These are phyloP conservation scores for Capsicum baccatum DNA, from an alignment of 257 asterid species.

Conservation along the genomic window DNA sequence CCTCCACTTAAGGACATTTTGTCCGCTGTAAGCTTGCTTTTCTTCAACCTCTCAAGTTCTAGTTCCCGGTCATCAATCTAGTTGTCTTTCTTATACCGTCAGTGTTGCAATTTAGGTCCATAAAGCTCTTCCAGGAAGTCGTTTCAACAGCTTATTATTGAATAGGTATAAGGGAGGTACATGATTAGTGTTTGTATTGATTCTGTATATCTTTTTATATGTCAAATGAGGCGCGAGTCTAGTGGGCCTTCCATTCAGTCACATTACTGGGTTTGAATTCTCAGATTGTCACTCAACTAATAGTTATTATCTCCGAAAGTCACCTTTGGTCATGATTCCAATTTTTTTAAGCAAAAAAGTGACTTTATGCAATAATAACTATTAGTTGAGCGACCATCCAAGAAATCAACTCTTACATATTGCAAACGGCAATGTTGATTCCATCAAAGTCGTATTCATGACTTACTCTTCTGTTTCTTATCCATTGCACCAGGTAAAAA, in stretches of 20 bases:
- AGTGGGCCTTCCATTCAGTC: not conserved
- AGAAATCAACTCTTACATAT: not conserved
- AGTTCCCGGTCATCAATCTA: not conserved
- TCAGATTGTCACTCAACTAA: not conserved
- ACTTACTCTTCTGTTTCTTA: not conserved
- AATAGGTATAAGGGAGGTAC: conserved; percentile 71
- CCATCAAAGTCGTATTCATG: not conserved
- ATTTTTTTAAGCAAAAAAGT: not conserved
- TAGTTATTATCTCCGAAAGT: not conserved
- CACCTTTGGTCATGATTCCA: not conserved
- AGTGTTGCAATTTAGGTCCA: conserved; percentile 63
- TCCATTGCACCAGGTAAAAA: conserved; percentile 37
- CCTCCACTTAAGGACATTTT: conserved; percentile 76
- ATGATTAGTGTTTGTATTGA: not conserved
- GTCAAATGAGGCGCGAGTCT: not conserved
- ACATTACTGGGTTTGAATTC: not conserved
- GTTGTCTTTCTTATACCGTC: conserved; percentile 18
- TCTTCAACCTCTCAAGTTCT: not conserved
- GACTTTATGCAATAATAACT: not conserved
- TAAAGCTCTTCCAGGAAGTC: conserved; percentile 76
- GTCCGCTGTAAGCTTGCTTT: conserved; percentile 57
- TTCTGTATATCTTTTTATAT: not conserved
- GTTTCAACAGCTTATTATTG: conserved; percentile 80
- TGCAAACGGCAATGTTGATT: not conserved
- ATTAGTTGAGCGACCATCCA: not conserved